Conservation (phyloP, 305 asterid species). For the Fraxinus dipetala region DNA sequence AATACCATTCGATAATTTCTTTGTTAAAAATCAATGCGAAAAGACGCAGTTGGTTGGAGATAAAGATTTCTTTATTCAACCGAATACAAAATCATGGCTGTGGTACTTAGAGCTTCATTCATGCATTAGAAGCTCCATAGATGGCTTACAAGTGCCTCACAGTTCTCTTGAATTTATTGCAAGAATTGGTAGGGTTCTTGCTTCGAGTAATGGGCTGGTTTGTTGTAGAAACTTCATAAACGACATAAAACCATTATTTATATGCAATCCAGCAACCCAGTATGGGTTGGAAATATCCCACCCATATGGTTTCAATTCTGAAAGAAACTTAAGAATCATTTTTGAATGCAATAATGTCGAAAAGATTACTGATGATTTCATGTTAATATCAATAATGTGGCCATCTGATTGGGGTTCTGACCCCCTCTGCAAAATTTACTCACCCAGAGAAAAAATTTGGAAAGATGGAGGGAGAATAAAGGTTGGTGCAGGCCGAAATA, state of each 20-base stretch:
- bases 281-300: background rate
- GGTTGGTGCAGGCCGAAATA: background rate
- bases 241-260: background rate
- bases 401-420: background rate
- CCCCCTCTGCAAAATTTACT: background rate
- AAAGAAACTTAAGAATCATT: background rate
- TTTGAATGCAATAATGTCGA: background rate
- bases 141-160: slow-evolving; percentile 24
- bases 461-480: background rate
- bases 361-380: background rate
- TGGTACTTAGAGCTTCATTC: background rate
- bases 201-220: slow-evolving; percentile 14
- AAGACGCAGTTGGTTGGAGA: background rate
- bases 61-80: background rate
- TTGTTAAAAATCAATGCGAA: background rate
- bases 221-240: background rate
- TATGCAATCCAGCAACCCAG: slow-evolving; percentile 18
- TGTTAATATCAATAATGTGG: background rate
- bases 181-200: background rate
- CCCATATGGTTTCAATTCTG: background rate
- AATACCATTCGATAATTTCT: background rate
- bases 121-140: background rate
- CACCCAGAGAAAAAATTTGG: slow-evolving; percentile 4
- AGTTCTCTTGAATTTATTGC: background rate
- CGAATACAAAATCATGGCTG: background rate